A percentile compares a stretch with the other conserved stretches of the same genome.
Evolutionary conservation across 108 stramenopile species (phyloP).

Genomic region (Schizochytrium sp.): DNA sequence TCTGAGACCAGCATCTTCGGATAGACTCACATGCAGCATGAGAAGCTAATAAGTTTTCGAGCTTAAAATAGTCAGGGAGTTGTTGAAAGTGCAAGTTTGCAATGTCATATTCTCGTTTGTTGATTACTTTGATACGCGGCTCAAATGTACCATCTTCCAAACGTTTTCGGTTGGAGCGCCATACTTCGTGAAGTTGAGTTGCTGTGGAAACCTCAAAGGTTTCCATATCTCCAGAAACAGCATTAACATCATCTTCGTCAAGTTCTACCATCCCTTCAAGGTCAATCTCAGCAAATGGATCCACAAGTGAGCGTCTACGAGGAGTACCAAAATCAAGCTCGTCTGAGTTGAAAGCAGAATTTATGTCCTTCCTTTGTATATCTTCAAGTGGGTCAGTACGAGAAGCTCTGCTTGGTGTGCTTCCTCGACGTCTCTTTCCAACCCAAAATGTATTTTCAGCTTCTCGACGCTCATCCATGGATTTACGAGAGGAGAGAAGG

Average conservation of each 20-base stretch:
- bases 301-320: neutral
- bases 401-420: neutral
- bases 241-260: conserved; percentile 1
- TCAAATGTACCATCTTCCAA: conserved; percentile 42
- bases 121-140: conserved; percentile 51
- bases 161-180: conserved; percentile 28
- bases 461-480: conserved; percentile 6
- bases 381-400: neutral
- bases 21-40: conserved; percentile 57
- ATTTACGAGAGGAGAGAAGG: conserved; percentile 1
- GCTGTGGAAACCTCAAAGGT: conserved; percentile 57
- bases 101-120: conserved; percentile 3
- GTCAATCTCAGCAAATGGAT: neutral
- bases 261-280: neutral
- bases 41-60: conserved; percentile 35
- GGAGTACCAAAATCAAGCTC: neutral
- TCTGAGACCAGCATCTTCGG: conserved; percentile 6
- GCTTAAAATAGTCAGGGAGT: conserved; percentile 59
- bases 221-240: conserved; percentile 35
- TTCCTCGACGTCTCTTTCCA: neutral
- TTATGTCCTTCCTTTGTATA: neutral
- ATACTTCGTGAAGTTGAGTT: conserved; percentile 43
- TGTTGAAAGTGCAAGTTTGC: conserved; percentile 26
- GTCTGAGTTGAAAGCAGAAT: neutral
- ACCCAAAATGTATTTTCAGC: conserved; percentile 23